These are phyloP conservation scores for Arthrobotrys megalospora DNA, from an alignment of 2,329 filamentous ascomycete species.

Conservation along the genomic window DNA sequence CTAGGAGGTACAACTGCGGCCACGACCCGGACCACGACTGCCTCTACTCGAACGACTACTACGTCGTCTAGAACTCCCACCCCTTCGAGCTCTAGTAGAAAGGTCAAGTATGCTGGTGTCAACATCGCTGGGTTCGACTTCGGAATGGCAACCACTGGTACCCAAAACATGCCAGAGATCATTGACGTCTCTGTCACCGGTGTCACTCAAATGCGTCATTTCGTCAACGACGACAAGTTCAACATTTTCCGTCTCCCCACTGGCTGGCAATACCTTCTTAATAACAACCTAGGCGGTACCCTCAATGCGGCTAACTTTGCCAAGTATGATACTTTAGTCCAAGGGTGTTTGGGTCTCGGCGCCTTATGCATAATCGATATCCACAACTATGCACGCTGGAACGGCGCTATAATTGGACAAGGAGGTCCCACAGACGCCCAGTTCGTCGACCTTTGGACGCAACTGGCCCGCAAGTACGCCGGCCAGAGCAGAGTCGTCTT, in stretches of 20 bases:
- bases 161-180: constrained; percentile 31
- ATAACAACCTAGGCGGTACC: constrained; percentile 70
- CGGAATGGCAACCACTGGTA: constrained; percentile 68
- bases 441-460: constrained; percentile 74
- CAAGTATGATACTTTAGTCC: constrained; percentile 73
- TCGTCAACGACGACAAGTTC: constrained; percentile 71
- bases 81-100: constrained; percentile 8
- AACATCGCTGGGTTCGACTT: constrained; percentile 72
- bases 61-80: constrained; percentile 18
- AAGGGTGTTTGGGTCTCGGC: constrained; percentile 73
- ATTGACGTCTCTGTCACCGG: constrained; percentile 67
- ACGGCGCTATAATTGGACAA: constrained; percentile 76
- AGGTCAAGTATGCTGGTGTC: constrained; percentile 64
- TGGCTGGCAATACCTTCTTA: constrained; percentile 75
- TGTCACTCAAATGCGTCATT: constrained; percentile 73
- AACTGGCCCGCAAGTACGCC: constrained; percentile 74
- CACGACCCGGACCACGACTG: constrained; percentile 11
- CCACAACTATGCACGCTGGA: constrained; percentile 73
- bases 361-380: constrained; percentile 75
- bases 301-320: constrained; percentile 71
- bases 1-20: not conserved
- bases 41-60: constrained; percentile 12
- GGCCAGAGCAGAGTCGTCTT: constrained; percentile 73
- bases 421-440: constrained; percentile 75
- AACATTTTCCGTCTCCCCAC: constrained; percentile 75